phyloP scores from a whole-genome alignment of 768 basidiomycete genomes.

The Amanita rubescens region DNA sequence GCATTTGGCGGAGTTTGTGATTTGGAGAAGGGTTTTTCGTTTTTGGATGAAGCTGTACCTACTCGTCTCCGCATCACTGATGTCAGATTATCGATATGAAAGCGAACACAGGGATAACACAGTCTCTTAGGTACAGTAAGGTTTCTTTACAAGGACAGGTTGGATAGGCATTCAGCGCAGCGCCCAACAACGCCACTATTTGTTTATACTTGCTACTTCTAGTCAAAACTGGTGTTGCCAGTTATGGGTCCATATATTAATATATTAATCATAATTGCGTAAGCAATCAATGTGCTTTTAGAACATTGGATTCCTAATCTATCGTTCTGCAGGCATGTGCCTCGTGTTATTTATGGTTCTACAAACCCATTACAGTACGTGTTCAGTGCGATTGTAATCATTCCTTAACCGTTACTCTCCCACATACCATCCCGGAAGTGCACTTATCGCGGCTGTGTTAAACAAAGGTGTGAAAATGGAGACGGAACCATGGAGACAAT shows the following conservation, averaged over 20 bases:
- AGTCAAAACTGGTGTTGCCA: too few species aligned
- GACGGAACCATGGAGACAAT: background rate
- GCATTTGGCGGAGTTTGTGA: background rate
- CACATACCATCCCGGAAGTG: background rate
- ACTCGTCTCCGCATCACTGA: background rate
- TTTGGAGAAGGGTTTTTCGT: background rate
- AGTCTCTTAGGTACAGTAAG: too few species aligned
- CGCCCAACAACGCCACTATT: too few species aligned
- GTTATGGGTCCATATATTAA: background rate
- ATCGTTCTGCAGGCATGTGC: background rate
- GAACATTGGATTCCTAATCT: background rate
- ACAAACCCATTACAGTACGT: background rate
- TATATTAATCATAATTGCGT: too few species aligned
- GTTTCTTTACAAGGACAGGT: background rate
- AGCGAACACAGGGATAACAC: background rate
- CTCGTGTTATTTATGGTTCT: conserved; percentile 1
- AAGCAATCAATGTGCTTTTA: background rate
- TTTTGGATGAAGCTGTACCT: background rate
- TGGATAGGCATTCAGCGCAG: background rate
- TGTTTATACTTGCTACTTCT: too few species aligned
- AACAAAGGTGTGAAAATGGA: background rate
- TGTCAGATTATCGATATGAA: background rate
- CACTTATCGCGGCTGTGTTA: background rate
- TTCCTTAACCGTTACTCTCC: background rate
- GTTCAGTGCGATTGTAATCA: background rate